phyloP scores from a whole-genome alignment of 176 grass and related monocot genomes.

The Pontederia paniculata region DNA sequence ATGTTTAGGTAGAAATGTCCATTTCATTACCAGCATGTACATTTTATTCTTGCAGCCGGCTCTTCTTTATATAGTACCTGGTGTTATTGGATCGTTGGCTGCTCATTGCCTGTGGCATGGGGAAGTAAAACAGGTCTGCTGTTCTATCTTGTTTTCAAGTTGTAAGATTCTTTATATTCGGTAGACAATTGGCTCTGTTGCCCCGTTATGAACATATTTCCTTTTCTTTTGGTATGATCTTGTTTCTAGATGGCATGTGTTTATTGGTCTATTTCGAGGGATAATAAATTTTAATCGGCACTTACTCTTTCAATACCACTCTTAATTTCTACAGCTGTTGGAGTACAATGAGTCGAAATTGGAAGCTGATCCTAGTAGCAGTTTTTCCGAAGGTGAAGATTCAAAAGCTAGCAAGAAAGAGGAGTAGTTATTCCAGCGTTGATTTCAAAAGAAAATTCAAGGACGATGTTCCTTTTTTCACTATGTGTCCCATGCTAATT shows the following conservation, averaged over 20 bases:
- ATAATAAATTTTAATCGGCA: background rate
- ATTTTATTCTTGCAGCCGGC: slow-evolving; percentile 43
- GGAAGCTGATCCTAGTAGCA: slow-evolving; percentile 12
- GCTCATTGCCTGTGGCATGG: slow-evolving; percentile 64
- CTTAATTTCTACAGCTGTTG: slow-evolving; percentile 43
- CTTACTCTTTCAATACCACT: background rate
- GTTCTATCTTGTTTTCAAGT: too few relatives aligned
- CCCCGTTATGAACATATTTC: too few relatives aligned
- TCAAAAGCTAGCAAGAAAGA: background rate
- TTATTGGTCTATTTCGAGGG: background rate
- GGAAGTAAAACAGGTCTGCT: slow-evolving; percentile 70
- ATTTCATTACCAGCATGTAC: background rate
- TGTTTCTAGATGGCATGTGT: too few relatives aligned
- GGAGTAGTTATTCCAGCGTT: background rate
- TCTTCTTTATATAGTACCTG: slow-evolving; percentile 70
- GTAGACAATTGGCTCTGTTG: too few relatives aligned
- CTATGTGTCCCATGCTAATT: too few relatives aligned
- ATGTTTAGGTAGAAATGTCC: background rate
- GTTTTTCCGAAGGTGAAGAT: background rate
- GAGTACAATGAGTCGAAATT: slow-evolving; percentile 51
- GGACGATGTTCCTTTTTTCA: too few relatives aligned
- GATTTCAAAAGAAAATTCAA: too few relatives aligned
- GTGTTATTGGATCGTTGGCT: slow-evolving; percentile 71
- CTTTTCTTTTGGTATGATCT: too few relatives aligned
- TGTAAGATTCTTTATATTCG: too few relatives aligned